phyloP scores from a whole-genome alignment of 2,329 filamentous ascomycete species.

The Nigrograna mackinnonii region DNA sequence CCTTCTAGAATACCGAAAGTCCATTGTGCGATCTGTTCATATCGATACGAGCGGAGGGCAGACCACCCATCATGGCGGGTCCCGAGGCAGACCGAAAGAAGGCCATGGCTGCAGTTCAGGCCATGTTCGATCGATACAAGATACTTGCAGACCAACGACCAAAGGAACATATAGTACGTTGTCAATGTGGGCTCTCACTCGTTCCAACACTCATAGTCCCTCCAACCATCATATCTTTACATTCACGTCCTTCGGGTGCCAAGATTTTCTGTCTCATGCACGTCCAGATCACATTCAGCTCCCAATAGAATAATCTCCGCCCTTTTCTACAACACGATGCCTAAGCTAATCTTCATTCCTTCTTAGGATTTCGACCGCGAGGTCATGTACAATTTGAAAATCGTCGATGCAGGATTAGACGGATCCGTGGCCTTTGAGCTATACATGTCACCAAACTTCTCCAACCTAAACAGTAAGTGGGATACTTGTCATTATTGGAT shows the following conservation, averaged over 20 bases:
- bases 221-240: no score
- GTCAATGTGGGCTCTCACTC: background rate
- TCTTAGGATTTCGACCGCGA: conserved; percentile 40
- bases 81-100: conserved; percentile 27
- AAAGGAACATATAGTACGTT: conserved; percentile 33
- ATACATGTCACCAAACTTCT: conserved; percentile 36
- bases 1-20: background rate
- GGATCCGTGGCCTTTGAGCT: conserved; percentile 40
- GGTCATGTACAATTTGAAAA: conserved; percentile 40
- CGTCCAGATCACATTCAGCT: no score
- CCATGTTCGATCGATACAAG: conserved; percentile 41
- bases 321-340: no score
- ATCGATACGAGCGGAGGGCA: conserved; percentile 3
- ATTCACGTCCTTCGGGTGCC: no score
- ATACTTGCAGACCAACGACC: conserved; percentile 33
- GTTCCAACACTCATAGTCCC: background rate
- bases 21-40: background rate
- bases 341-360: no score
- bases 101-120: conserved; percentile 40
- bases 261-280: no score
- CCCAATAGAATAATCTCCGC: no score
- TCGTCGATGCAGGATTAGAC: conserved; percentile 39
- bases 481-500: background rate
- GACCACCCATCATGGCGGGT: conserved; percentile 26
- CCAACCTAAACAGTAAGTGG: conserved; percentile 41